A percentile compares a stretch with the other conserved stretches of the same genome.
Conservation (phyloP, 106 monocot species). For the Apostasia ramifera region DNA sequence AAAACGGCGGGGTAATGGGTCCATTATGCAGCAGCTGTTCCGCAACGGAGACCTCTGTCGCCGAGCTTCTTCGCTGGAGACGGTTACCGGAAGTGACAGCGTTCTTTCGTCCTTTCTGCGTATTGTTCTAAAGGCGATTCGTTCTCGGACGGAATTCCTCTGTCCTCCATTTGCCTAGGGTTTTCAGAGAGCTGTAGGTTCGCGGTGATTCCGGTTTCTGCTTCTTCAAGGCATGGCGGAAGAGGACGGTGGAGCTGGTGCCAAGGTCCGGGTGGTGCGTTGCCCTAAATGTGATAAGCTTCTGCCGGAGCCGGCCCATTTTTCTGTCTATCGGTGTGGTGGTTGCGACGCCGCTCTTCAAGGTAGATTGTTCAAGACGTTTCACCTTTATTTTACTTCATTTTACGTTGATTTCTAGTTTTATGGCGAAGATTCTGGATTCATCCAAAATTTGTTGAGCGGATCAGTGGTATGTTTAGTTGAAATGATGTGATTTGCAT, state of each 20-base stretch:
- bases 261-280: slow-evolving; percentile 72
- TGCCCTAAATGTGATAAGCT: slow-evolving; percentile 94
- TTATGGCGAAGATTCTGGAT: no score
- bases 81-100: slow-evolving; percentile 5
- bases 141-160: background rate
- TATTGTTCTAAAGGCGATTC: background rate
- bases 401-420: no score
- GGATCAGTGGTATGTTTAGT: no score
- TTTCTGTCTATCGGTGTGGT: slow-evolving; percentile 79
- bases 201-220: background rate
- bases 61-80: background rate
- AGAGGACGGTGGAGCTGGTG: slow-evolving; percentile 14
- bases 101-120: background rate
- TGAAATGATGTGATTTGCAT: no score
- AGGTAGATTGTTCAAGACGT: slow-evolving; percentile 26
- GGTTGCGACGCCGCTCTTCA: slow-evolving; percentile 86
- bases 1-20: background rate
- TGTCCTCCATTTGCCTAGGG: background rate
- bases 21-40: no score
- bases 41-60: background rate
- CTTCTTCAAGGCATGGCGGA: slow-evolving; percentile 6
- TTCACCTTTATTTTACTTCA: background rate
- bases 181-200: background rate
- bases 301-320: slow-evolving; percentile 71
- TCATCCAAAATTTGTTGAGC: no score